Percentiles rank a stretch among this genome's conserved stretches.
Conservation (phyloP, 1,284 basidiomycete genomes). For the Marasmius fiardii region DNA sequence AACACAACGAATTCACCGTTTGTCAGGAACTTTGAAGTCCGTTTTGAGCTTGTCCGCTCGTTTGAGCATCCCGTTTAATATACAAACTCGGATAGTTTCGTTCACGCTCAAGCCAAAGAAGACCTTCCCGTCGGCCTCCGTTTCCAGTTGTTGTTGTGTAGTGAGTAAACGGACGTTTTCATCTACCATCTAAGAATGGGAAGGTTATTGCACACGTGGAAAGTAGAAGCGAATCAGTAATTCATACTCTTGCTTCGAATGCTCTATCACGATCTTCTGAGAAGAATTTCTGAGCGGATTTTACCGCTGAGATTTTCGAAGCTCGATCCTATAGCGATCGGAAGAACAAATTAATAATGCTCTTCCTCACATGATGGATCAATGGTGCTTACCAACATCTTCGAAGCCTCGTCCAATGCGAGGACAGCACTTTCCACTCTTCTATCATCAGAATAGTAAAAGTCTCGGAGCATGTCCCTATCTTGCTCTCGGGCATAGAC, state of each 20-base stretch:
- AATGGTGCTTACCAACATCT: slow-evolving; percentile 47
- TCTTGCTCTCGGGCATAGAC: slow-evolving; percentile 91
- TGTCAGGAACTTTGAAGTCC: slow-evolving; percentile 91
- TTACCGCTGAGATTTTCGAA: slow-evolving; percentile 70
- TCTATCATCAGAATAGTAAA: slow-evolving; percentile 97
- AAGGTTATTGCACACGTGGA: background rate
- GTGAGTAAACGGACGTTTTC: slow-evolving; percentile 78
- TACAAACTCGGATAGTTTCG: slow-evolving; percentile 75
- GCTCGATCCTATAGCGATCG: slow-evolving; percentile 54
- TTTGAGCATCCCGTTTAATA: slow-evolving; percentile 78
- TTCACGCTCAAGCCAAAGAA: slow-evolving; percentile 84
- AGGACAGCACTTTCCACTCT: slow-evolving; percentile 88
- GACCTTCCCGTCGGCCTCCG: slow-evolving; percentile 77
- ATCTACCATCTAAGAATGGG: slow-evolving; percentile 75
- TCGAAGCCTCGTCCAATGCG: slow-evolving; percentile 78
- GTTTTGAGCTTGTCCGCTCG: slow-evolving; percentile 81
- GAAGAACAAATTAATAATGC: slow-evolving; percentile 6
- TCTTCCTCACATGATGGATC: background rate
- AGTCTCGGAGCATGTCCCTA: slow-evolving; percentile 89
- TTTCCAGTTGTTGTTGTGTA: slow-evolving; percentile 84
- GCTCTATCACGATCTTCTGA: slow-evolving; percentile 88
- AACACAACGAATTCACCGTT: slow-evolving; percentile 55
- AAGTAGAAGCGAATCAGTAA: background rate
- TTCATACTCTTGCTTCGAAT: slow-evolving; percentile 87
- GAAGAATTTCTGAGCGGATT: slow-evolving; percentile 88